Evolutionary conservation across 177 flowering plant species (phyloP).

Genomic region (Telopea speciosissima): DNA sequence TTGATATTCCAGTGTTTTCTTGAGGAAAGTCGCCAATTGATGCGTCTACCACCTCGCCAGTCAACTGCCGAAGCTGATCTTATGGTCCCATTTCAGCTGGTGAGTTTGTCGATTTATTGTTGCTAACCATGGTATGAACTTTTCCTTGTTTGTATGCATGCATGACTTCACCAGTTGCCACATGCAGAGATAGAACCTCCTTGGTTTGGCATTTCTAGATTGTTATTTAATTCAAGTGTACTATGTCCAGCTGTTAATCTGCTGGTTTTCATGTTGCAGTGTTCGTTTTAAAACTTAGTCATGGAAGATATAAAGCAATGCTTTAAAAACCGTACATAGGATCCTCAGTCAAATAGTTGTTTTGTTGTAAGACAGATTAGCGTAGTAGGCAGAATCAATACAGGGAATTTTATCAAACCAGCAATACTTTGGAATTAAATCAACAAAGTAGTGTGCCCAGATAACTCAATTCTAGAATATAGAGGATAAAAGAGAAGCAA

Average conservation of each 20-base stretch:
- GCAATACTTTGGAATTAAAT: too few relatives aligned
- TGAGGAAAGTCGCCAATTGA: conserved; percentile 92
- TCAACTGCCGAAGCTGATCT: conserved; percentile 99
- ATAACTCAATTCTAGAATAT: too few relatives aligned
- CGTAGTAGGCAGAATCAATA: too few relatives aligned
- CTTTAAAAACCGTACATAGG: too few relatives aligned
- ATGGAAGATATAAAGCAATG: background rate
- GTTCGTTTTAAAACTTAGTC: background rate
- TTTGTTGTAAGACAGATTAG: too few relatives aligned
- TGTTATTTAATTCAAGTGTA: background rate
- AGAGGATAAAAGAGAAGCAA: too few relatives aligned
- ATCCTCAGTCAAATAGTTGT: too few relatives aligned
- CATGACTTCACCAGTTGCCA: background rate
- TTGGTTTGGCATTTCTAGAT: background rate
- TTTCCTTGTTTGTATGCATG: background rate
- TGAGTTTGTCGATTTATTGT: conserved; percentile 23
- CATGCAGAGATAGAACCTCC: background rate
- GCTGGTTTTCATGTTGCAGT: background rate
- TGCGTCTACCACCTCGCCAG: conserved; percentile 96
- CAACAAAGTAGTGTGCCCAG: too few relatives aligned
- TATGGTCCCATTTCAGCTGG: conserved; percentile 91
- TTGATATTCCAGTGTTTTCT: conserved; percentile 70
- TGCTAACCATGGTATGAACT: background rate
- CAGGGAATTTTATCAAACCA: too few relatives aligned
- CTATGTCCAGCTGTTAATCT: background rate